Conservation (phyloP, 176 grass and related monocot genomes). For the Areca catechu region DNA sequence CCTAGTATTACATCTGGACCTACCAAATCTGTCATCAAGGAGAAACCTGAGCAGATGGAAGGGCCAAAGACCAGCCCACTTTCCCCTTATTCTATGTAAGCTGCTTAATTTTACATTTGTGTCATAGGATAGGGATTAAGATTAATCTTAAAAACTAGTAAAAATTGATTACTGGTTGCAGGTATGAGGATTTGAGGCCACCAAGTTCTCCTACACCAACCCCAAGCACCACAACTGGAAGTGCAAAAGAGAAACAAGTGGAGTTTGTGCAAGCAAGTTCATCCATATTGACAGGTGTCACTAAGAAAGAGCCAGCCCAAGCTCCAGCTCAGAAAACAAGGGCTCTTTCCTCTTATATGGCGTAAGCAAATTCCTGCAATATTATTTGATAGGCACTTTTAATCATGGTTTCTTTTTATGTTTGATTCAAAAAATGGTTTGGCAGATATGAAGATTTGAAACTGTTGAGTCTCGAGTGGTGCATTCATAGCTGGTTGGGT, state of each 20-base stretch:
- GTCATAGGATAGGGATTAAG: background rate
- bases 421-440: background rate
- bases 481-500: too few species aligned
- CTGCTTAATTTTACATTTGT: slow-evolving; percentile 10
- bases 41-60: slow-evolving; percentile 9
- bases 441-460: slow-evolving; percentile 20
- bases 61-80: slow-evolving; percentile 6
- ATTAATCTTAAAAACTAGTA: too few species aligned
- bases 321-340: background rate
- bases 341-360: slow-evolving; percentile 26
- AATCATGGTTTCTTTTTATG: background rate
- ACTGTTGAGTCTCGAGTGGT: too few species aligned
- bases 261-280: slow-evolving; percentile 2
- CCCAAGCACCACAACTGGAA: slow-evolving; percentile 6
- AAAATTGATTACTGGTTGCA: background rate
- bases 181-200: slow-evolving; percentile 9
- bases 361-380: slow-evolving; percentile 13
- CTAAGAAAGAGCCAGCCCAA: slow-evolving; percentile 4
- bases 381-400: background rate
- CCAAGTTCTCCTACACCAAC: slow-evolving; percentile 3
- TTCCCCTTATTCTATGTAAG: slow-evolving; percentile 37
- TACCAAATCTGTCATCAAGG: background rate
- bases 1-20: slow-evolving; percentile 1
- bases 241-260: background rate
- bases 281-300: background rate